Evolutionary conservation across 306 rosid species (phyloP).

Genomic region (Comarum palustre): DNA sequence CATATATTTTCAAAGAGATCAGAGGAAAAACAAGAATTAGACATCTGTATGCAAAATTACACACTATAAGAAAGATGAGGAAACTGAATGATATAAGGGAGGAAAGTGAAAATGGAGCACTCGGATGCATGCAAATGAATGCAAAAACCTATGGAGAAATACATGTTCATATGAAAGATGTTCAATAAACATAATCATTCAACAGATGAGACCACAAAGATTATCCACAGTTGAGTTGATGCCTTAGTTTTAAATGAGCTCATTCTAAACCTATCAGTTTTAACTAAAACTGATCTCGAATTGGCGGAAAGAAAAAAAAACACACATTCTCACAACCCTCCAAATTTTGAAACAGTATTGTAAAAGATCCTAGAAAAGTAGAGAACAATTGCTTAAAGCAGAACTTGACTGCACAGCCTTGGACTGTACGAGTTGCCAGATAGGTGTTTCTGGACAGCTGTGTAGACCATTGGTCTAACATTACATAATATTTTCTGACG

Average conservation of each 20-base stretch:
- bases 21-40: neutral
- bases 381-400: neutral
- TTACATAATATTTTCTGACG: neutral
- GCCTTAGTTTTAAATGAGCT: neutral
- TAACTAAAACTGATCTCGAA: neutral
- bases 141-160: neutral
- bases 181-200: neutral
- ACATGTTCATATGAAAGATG: neutral
- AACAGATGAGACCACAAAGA: neutral
- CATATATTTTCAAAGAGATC: constrained; percentile 31
- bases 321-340: neutral
- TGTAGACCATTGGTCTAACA: constrained; percentile 2
- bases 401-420: neutral
- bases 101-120: neutral
- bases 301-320: neutral
- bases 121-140: neutral
- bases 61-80: neutral
- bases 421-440: neutral
- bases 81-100: neutral
- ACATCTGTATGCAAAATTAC: neutral
- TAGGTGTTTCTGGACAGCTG: neutral
- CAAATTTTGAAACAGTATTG: neutral
- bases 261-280: neutral
- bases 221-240: neutral
- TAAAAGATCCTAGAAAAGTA: neutral